phyloP scores from a whole-genome alignment of 2,329 filamentous ascomycete genomes.

The Cucurbitaria berberidis region DNA sequence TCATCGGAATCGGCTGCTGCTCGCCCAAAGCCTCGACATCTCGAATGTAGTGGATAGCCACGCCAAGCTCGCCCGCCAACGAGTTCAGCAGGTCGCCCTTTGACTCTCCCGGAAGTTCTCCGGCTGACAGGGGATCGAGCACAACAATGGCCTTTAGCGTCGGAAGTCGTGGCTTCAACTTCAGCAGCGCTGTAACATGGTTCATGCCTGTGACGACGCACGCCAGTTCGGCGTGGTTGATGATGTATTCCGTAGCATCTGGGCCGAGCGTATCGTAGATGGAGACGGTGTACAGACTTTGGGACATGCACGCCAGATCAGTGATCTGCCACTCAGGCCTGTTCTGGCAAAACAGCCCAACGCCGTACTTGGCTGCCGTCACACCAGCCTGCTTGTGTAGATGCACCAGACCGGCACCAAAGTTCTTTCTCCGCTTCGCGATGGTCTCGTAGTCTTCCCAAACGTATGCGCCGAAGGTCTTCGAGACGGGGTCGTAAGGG shows the following conservation, averaged over 20 bases:
- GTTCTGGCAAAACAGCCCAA: constrained; percentile 88
- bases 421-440: constrained; percentile 78
- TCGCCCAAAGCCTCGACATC: constrained; percentile 84
- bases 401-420: constrained; percentile 85
- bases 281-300: constrained; percentile 86
- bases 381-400: constrained; percentile 77
- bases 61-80: constrained; percentile 74
- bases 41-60: constrained; percentile 78
- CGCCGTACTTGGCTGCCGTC: constrained; percentile 67
- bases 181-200: constrained; percentile 81
- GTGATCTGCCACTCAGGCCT: constrained; percentile 88
- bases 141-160: constrained; percentile 86
- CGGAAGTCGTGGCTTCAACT: constrained; percentile 78
- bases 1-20: constrained; percentile 71
- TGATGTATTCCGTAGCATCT: constrained; percentile 91
- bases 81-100: constrained; percentile 80
- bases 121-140: constrained; percentile 80
- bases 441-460: constrained; percentile 86
- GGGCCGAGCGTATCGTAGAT: constrained; percentile 96
- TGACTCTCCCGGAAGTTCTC: constrained; percentile 76
- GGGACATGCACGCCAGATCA: constrained; percentile 85
- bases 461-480: constrained; percentile 76
- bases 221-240: constrained; percentile 82
- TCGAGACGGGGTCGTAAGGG: constrained; percentile 75
- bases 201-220: constrained; percentile 80